Conservation (phyloP, 495 filamentous ascomycete genomes). For the Trichocladium uniseriatum region DNA sequence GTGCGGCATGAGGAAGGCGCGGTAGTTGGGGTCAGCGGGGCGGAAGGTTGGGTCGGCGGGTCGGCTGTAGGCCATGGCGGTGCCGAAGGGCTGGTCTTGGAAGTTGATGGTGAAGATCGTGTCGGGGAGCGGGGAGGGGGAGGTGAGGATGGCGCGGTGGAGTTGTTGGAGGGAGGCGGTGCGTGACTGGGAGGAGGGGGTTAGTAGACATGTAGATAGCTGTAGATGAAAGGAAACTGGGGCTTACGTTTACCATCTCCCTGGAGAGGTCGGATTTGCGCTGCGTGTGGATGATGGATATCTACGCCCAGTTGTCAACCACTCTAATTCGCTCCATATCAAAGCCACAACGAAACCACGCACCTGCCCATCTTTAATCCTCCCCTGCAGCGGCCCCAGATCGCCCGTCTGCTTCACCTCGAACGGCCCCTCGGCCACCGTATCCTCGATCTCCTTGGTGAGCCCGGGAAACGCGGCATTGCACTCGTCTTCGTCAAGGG, state of each 20-base stretch:
- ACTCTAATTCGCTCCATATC: too few species aligned
- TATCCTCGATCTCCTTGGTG: constrained; percentile 35
- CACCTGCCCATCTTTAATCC: constrained; percentile 37
- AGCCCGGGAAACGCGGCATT: constrained; percentile 36
- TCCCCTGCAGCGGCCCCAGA: constrained; percentile 32
- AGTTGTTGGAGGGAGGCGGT: constrained; percentile 37
- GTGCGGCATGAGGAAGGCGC: constrained; percentile 66
- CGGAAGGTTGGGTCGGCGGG: constrained; percentile 37
- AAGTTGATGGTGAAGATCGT: constrained; percentile 50
- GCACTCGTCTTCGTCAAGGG: constrained; percentile 35
- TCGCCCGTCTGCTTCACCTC: constrained; percentile 28
- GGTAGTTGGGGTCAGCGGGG: constrained; percentile 30
- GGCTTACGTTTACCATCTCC: constrained; percentile 33
- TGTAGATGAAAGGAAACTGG: not conserved
- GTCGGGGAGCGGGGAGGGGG: constrained; percentile 44
- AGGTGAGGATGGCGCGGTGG: constrained; percentile 43
- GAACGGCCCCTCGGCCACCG: constrained; percentile 38
- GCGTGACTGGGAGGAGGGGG: constrained; percentile 21
- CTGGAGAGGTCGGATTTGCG: constrained; percentile 27
- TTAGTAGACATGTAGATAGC: too few species aligned
- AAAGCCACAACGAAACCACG: not conserved
- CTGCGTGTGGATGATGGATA: constrained; percentile 38
- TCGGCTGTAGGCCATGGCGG: constrained; percentile 31
- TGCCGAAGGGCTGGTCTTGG: constrained; percentile 34
- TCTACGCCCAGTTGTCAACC: constrained; percentile 7